Conservation (phyloP, 2,329 filamentous ascomycete genomes). For the Claviceps maximensis region DNA sequence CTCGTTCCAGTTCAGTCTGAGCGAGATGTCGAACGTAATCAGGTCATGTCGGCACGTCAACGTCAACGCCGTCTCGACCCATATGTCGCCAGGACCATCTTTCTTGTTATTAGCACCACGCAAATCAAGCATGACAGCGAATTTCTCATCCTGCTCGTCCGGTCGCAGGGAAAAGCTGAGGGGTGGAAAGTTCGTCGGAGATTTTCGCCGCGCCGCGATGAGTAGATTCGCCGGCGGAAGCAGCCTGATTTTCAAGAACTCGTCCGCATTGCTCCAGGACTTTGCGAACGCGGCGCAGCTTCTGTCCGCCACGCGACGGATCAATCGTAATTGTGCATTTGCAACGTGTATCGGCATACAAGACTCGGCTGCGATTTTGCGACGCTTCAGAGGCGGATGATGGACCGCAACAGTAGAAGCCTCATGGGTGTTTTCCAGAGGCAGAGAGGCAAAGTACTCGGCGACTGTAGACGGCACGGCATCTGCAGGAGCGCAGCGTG, state of each 20-base stretch:
- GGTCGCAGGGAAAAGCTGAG: conserved; percentile 12
- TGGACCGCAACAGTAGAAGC: conserved; percentile 2
- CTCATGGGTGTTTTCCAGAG: conserved; percentile 7
- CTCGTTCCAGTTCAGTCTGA: conserved; percentile 31
- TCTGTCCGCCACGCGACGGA: conserved; percentile 12
- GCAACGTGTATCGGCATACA: conserved; percentile 14
- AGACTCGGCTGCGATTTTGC: conserved; percentile 12
- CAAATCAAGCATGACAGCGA: conserved; percentile 10
- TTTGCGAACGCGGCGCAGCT: conserved; percentile 4
- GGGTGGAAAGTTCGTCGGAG: conserved; percentile 3
- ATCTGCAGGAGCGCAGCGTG: conserved; percentile 9
- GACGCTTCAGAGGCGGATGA: conserved; percentile 18
- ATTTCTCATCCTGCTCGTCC: conserved; percentile 11
- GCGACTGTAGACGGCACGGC: conserved; percentile 13
- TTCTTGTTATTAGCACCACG: conserved; percentile 7
- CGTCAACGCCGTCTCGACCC: conserved; percentile 19
- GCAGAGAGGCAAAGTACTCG: conserved; percentile 12
- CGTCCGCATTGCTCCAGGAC: conserved; percentile 10
- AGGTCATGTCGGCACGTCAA: conserved; percentile 15
- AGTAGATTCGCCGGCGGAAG: conserved; percentile 7
- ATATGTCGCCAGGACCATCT: conserved; percentile 19
- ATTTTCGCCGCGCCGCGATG: conserved; percentile 9
- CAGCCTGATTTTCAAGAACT: conserved; percentile 10
- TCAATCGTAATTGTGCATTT: conserved; percentile 13
- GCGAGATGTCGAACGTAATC: conserved; percentile 18